Evolutionary conservation across 164 flowering plant species (phyloP), one percentile per base, ranked within the genome.

Genomic region (Tinospora cordifolia): DNA sequence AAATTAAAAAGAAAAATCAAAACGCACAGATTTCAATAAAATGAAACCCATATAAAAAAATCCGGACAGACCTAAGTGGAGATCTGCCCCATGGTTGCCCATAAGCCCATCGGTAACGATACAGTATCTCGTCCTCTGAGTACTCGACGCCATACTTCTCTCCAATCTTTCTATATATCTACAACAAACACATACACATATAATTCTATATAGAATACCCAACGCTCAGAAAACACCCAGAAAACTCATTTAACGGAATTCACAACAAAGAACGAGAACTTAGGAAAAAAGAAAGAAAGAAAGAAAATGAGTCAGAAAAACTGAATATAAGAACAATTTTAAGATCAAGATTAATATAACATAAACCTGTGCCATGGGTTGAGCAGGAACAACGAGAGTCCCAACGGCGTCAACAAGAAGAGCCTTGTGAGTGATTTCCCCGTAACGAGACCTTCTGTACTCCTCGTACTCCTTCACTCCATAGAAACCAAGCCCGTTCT

Each of bases 21-120:
- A 22, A 44, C 51, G 8, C 21, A 38, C 30, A 41, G 0, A 49
- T 11, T 19, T 44, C 49, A 65, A 74, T 21, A 2, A 19, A 41
- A 68, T 27, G 66, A 69, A 57, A 68, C 68, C 15, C n/a, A 76
- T 71, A 46, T 22, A 44, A 19, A 15, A 15, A 65, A 27, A 8
- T 65, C 76, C 36, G 4, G 36, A 30, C 36, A 67, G 25, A 86
- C 98, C 98, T 89, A 79, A 92, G 87, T 60, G 92, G 88, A 62
- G 98, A 94, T 84, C 80, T 71, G 13, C 93, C 93, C 97, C 97
- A 94, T 24, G 97, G 98, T 83, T 89, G 91, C 80, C 54, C 95
- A 74, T 94, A 94, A 69, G 97, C 98, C 80, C 92, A 75, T 71
- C 98, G 81, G 75, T 90, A 94, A 78, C 95, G 83, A 69, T 77